phyloP scores from a whole-genome alignment of 495 filamentous ascomycete genomes.

The Talaromyces adpressus region DNA sequence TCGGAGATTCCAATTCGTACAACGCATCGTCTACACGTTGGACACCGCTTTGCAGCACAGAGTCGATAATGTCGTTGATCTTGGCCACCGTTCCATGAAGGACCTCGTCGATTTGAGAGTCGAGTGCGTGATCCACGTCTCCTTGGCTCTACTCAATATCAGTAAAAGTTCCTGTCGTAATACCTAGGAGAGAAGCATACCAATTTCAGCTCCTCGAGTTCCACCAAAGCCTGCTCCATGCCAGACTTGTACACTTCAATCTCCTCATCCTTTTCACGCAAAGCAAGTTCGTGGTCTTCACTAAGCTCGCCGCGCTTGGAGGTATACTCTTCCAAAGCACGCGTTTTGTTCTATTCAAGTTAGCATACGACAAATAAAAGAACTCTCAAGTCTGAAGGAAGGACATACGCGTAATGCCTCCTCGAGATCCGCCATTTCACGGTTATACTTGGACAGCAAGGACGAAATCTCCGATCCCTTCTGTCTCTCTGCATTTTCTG shows the following conservation, averaged over 20 bases:
- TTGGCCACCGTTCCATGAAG: constrained; percentile 79
- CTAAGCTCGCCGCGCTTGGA: constrained; percentile 69
- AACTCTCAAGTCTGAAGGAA: not conserved
- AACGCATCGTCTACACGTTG: constrained; percentile 93
- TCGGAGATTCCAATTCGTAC: constrained; percentile 93
- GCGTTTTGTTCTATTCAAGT: constrained; percentile 60
- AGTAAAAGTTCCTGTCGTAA: not conserved
- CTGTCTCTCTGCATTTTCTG: constrained; percentile 83
- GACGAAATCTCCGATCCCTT: constrained; percentile 93
- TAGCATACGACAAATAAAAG: constrained; percentile 15
- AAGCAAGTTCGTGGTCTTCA: constrained; percentile 73
- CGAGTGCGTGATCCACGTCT: constrained; percentile 72
- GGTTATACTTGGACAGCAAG: constrained; percentile 90
- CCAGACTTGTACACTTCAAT: constrained; percentile 94
- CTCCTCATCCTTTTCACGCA: constrained; percentile 93
- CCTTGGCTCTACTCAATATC: constrained; percentile 45
- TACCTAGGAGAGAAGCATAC: constrained; percentile 21
- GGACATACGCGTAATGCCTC: constrained; percentile 65
- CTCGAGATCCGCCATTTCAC: constrained; percentile 83
- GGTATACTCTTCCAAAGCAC: constrained; percentile 78
- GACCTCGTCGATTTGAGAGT: constrained; percentile 84
- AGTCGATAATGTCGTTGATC: constrained; percentile 97
- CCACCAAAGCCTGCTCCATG: constrained; percentile 90
- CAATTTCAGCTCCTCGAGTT: constrained; percentile 75
- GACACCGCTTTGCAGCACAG: constrained; percentile 88